phyloP scores from a whole-genome alignment of 805 yeast genomes.

The Yarrowia sp. region DNA sequence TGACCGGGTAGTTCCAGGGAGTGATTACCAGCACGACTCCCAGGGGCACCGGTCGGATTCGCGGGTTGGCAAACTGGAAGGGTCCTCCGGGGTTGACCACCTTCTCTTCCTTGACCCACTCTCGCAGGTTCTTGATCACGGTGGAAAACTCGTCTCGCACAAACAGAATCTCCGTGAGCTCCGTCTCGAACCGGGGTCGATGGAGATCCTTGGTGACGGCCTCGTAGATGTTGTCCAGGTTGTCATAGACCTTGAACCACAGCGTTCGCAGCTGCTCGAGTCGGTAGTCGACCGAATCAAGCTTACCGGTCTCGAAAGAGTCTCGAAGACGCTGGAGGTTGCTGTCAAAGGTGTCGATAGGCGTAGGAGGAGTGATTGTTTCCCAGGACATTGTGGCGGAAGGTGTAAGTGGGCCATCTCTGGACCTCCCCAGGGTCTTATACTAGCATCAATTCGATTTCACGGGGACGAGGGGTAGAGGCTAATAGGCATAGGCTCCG shows the following conservation, averaged over 20 bases:
- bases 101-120: slow-evolving; percentile 64
- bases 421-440: background rate
- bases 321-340: slow-evolving; percentile 42
- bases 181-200: slow-evolving; percentile 68
- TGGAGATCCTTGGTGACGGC: slow-evolving; percentile 74
- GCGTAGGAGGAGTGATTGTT: slow-evolving; percentile 32
- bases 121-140: slow-evolving; percentile 63
- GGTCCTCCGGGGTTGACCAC: slow-evolving; percentile 40
- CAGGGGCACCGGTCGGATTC: slow-evolving; percentile 48
- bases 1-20: slow-evolving; percentile 81
- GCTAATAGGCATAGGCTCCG: slow-evolving; percentile 10
- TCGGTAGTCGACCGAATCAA: slow-evolving; percentile 61
- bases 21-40: slow-evolving; percentile 76
- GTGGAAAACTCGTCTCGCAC: slow-evolving; percentile 62
- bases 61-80: slow-evolving; percentile 45
- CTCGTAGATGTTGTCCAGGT: slow-evolving; percentile 58
- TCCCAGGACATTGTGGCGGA: slow-evolving; percentile 24
- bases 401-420: background rate
- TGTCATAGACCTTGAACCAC: slow-evolving; percentile 67
- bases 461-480: slow-evolving; percentile 36
- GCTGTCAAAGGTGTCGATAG: slow-evolving; percentile 9
- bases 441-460: slow-evolving; percentile 5
- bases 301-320: slow-evolving; percentile 56
- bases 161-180: slow-evolving; percentile 61
- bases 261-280: slow-evolving; percentile 69